Percentiles rank a stretch among this genome's conserved stretches.
Evolutionary conservation across 148 eudicot genomes (phyloP).

Genomic region (Vaccinium myrtillus): DNA sequence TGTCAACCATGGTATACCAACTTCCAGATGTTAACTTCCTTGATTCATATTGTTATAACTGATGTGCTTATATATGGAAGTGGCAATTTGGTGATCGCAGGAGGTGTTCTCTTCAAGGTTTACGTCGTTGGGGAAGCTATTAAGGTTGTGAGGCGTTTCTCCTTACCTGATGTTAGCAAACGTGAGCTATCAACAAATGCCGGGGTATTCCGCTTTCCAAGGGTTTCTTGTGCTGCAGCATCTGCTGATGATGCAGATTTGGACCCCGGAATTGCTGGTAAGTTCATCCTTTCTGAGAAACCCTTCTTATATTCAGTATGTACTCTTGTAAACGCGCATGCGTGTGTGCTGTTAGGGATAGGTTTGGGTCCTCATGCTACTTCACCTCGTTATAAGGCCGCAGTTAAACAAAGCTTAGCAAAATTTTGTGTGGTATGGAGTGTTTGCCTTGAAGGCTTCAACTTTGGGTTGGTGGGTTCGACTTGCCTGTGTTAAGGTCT

Average conservation of each 20-base stretch:
- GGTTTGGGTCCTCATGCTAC: conserved; percentile 3
- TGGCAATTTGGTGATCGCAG: conserved; percentile 31
- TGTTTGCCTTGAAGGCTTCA: conserved; percentile 17
- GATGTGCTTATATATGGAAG: conserved; percentile 7
- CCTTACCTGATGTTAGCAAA: conserved; percentile 79
- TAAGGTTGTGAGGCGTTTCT: conserved; percentile 87
- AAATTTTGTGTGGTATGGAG: conserved; percentile 3
- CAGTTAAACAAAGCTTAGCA: conserved; percentile 6
- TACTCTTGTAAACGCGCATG: background rate
- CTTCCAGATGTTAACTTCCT: background rate
- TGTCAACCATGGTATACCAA: conserved; percentile 78
- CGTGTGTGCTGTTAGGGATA: conserved; percentile 1
- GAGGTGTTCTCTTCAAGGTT: conserved; percentile 94
- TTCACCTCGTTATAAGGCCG: background rate
- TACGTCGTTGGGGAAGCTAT: conserved; percentile 88
- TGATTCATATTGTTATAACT: background rate
- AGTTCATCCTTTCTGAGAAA: background rate
- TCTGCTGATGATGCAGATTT: conserved; percentile 97
- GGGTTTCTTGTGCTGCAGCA: conserved; percentile 96
- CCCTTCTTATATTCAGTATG: background rate
- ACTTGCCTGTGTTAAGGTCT: background rate
- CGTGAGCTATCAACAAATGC: conserved; percentile 56
- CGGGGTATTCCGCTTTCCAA: conserved; percentile 79
- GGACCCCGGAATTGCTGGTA: conserved; percentile 79
- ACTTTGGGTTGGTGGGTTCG: background rate